Conservation (phyloP, 1,139 yeast genomes). For the Hemisphaericaspora xylofermentans region DNA sequence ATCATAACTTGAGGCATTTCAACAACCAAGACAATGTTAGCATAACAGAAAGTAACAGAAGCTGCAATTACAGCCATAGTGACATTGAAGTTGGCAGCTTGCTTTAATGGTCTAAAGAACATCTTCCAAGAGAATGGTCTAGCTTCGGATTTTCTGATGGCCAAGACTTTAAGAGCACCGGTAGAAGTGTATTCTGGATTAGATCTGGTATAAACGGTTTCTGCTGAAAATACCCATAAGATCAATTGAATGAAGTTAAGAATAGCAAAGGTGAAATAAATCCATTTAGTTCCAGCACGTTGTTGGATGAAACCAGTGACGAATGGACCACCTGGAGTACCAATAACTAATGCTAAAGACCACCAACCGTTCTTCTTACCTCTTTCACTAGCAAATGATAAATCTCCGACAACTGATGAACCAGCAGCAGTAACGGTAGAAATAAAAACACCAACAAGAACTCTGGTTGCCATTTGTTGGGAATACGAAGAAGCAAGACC, state of each 20-base stretch:
- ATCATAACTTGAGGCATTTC: conserved; percentile 26
- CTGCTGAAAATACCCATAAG: conserved; percentile 14
- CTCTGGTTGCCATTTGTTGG: conserved; percentile 19
- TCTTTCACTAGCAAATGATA: conserved; percentile 17
- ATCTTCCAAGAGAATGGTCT: conserved; percentile 9
- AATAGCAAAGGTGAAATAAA: conserved; percentile 16
- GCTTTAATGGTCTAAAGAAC: conserved; percentile 17
- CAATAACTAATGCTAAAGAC: conserved; percentile 17
- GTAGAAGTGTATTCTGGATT: conserved; percentile 3
- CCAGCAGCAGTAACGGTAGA: conserved; percentile 19
- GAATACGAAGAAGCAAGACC: conserved; percentile 16
- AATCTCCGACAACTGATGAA: conserved; percentile 16
- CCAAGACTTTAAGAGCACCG: conserved; percentile 6
- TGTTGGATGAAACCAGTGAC: conserved; percentile 17
- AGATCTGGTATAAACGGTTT: conserved; percentile 15
- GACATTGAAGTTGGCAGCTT: conserved; percentile 13
- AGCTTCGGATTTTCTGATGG: conserved; percentile 8
- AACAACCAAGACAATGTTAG: conserved; percentile 23
- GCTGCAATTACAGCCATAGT: conserved; percentile 19
- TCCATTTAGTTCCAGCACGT: conserved; percentile 16
- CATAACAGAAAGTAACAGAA: conserved; percentile 22
- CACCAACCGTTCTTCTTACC: conserved; percentile 21
- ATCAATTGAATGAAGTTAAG: conserved; percentile 15
- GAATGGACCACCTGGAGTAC: conserved; percentile 19
- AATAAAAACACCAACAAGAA: conserved; percentile 14